A percentile compares a stretch with the other conserved stretches of the same genome.
Conservation (phyloP, 2,329 filamentous ascomycete genomes). For the Amauroascus verrucosus region DNA sequence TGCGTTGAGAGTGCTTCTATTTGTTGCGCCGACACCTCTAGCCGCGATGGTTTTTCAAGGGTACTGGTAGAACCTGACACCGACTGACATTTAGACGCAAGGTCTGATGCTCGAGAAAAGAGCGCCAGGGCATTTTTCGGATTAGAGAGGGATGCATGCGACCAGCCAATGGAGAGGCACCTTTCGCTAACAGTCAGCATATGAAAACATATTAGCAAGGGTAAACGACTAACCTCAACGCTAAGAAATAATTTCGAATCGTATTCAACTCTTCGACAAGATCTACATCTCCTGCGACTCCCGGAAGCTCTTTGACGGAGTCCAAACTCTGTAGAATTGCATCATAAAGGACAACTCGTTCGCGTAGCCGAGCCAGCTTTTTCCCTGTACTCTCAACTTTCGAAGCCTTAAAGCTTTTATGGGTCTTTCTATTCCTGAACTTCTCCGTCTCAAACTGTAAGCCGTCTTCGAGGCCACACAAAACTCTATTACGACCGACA, state of each 20-base stretch:
- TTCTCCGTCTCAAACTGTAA: conserved; percentile 44
- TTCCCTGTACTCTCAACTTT: conserved; percentile 61
- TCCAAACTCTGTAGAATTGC: conserved; percentile 84
- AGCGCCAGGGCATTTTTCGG: conserved; percentile 76
- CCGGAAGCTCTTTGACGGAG: conserved; percentile 77
- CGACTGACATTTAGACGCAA: conserved; percentile 45
- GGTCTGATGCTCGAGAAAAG: conserved; percentile 58
- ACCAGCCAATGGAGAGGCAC: conserved; percentile 73
- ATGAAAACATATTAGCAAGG: background rate
- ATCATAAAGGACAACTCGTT: conserved; percentile 82
- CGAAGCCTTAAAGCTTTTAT: conserved; percentile 39
- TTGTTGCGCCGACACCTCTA: conserved; percentile 55
- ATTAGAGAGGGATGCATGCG: conserved; percentile 64
- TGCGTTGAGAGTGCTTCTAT: conserved; percentile 50
- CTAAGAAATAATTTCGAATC: conserved; percentile 73
- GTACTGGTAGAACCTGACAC: conserved; percentile 15
- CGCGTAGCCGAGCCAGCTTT: conserved; percentile 69
- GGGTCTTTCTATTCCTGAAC: conserved; percentile 39
- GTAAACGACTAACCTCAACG: conserved; percentile 57
- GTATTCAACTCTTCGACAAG: conserved; percentile 70
- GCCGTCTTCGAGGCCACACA: conserved; percentile 76
- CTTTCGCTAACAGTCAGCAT: conserved; percentile 33
- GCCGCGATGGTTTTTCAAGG: conserved; percentile 49
- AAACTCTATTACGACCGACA: conserved; percentile 79
- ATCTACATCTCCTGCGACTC: conserved; percentile 70